Conservation (phyloP, 129 eudicot genomes). For the Cynara cardunculus region DNA sequence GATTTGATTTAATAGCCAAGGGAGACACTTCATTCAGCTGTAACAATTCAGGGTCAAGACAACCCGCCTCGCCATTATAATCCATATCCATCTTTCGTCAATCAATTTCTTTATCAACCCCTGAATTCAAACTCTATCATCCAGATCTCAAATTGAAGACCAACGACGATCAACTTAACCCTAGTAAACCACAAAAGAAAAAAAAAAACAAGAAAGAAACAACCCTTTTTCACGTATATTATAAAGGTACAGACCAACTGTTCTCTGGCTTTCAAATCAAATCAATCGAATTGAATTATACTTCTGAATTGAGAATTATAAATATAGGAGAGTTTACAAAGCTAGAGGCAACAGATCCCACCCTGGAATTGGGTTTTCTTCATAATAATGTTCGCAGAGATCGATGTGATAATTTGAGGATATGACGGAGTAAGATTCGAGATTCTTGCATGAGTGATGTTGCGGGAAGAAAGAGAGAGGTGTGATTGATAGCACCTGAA, state of each 20-base stretch:
- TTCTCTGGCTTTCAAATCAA: background rate
- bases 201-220: background rate
- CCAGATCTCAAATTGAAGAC: slow-evolving; percentile 17
- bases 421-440: background rate
- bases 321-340: background rate
- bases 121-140: slow-evolving; percentile 13
- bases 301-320: background rate
- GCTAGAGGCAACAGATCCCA: slow-evolving; percentile 12
- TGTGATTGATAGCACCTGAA: slow-evolving; percentile 15
- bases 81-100: slow-evolving; percentile 59
- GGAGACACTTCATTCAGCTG: slow-evolving; percentile 80
- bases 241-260: background rate
- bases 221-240: background rate
- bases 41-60: slow-evolving; percentile 66
- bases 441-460: slow-evolving; percentile 14
- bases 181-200: background rate
- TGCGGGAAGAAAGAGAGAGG: background rate
- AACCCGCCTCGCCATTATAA: slow-evolving; percentile 51
- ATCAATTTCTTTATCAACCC: background rate
- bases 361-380: slow-evolving; percentile 7
- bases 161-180: slow-evolving; percentile 12
- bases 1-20: slow-evolving; percentile 59
- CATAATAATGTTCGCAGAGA: background rate
- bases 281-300: background rate
- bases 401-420: slow-evolving; percentile 4